Percentiles rank a stretch among this genome's conserved stretches.
These are phyloP conservation scores for Bifiguratus adelaidae DNA, from an alignment of 192 early-diverging fungal genomes.

Conservation along the genomic window DNA sequence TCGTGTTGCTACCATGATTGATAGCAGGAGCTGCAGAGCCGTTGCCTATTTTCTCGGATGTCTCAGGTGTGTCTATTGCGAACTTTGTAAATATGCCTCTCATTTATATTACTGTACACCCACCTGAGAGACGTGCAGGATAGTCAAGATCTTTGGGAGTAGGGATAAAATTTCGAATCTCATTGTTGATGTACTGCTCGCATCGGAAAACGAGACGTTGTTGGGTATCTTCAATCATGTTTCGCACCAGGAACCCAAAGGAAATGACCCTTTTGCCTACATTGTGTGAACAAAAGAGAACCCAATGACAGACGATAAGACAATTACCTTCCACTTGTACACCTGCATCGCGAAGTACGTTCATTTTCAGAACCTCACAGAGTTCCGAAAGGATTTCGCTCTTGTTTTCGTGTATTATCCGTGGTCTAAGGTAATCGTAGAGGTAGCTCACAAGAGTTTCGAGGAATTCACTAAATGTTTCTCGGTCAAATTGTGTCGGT, in stretches of 20 bases:
- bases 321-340: slow-evolving; percentile 1
- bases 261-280: slow-evolving; percentile 24
- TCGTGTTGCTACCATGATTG: too few relatives aligned
- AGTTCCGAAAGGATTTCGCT: slow-evolving; percentile 78
- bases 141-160: slow-evolving; percentile 55
- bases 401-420: slow-evolving; percentile 76
- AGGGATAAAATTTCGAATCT: slow-evolving; percentile 69
- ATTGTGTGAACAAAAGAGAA: slow-evolving; percentile 5
- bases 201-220: slow-evolving; percentile 81
- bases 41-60: too few relatives aligned
- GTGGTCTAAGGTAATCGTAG: slow-evolving; percentile 77
- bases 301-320: background rate
- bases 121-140: slow-evolving; percentile 23
- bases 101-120: too few relatives aligned
- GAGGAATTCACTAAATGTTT: slow-evolving; percentile 48
- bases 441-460: slow-evolving; percentile 65
- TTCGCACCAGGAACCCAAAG: slow-evolving; percentile 60
- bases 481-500: background rate
- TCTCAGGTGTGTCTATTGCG: slow-evolving; percentile 5
- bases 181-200: slow-evolving; percentile 62
- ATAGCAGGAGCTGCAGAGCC: slow-evolving; percentile 20
- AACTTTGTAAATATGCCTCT: too few relatives aligned
- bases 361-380: slow-evolving; percentile 57
- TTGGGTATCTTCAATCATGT: slow-evolving; percentile 86
- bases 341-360: slow-evolving; percentile 31